Evolutionary conservation across 306 rosid genomes (phyloP), one percentile per base, ranked within the genome.

Genomic region (Prunus mume): DNA sequence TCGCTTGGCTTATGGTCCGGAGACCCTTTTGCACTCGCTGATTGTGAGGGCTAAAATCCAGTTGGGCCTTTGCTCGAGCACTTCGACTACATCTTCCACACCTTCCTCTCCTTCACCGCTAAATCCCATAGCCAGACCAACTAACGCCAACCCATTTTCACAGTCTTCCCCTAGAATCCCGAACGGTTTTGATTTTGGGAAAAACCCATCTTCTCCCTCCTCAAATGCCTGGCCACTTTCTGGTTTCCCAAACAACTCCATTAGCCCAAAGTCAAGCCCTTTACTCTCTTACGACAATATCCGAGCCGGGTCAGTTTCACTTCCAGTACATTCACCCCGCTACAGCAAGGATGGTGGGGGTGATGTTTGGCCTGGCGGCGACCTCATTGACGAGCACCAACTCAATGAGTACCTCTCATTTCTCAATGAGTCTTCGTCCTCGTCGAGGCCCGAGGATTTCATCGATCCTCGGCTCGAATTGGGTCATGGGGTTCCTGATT

Each of bases 341-440:
- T 83, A 82, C 7, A 79, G 78, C 18, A 76, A 85, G 55, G 87
- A 87, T 17, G 89, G 85, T 7, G 72, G 64, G 5, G 75, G 41
- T 51, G 91, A 81, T 78, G 78, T 38, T 65, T 70, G 70, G 60
- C 57, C 56, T 19, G 80, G 62, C 17, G 41, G 64, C 47, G 96
- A 89, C 64, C 84, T 83, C 80, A 81, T 89, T 32, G 97, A 95
- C 51, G 98, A 90, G 67, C 86, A 85, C 8, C 98, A 84, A 32
- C 85, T 94, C 68, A 87, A 63, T 57, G 96, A 90, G 66, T 92
- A 84, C 73, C 90, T 92, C 15, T 92, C 97, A 6, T 92, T 95
- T 54, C 83, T 95, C 9, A 88, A 89, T 62, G 93, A 91, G 22
- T 76, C 89, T 0, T 74, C 92, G 1, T 77, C 83, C 20, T 84